Base-by-base conservation (phyloP, 495 filamentous ascomycete genomes). In the Tirmania nivea region DNA sequence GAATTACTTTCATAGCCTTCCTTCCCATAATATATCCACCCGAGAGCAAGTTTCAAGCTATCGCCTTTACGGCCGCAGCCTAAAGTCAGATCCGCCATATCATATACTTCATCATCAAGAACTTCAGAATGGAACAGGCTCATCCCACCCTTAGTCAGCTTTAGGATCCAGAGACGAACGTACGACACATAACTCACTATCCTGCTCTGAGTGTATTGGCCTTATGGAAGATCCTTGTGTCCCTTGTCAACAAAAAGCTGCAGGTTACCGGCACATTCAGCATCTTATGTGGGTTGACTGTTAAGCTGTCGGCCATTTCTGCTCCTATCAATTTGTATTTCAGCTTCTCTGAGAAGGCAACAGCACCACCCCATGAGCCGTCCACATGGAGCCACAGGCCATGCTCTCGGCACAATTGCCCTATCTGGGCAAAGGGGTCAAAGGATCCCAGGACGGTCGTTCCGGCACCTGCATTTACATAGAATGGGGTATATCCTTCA, bases 261-360 rank as follows among this genome's bases (percentile, higher is more conserved):
- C 89, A 97, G 3, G 88, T 92, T 36, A 90, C 66, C 0, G 89
- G 89, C 9, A 84, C 84, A 42, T 83, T 84, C 59, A 97, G 74
- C 90, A 95, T 97, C 68, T 95, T 95, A 67, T 97, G 89, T 56
- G 90, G 88, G 65, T 92, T 94, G 42, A 94, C 74, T 9, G 84
- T 80, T 34, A 95, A 71, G 36, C 77, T 84, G 68, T 94, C 72
- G 9, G 86, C 90, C 14, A 77, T 71, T 48, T 87, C 73, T 12
- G 75, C 69, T 21, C 89, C 89, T 14, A 70, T 63, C 37, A 92
- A 67, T 66, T 83, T 81, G 59, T 70, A 64, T 31, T 71, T 71
- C 52, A 83, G 80, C 45, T 66, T 65, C 34, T 70, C 54, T 31
- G 80, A 86, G 73, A 96, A 94, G 54, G 81, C 69, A 47, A 83